Conservation (phyloP, 2,329 filamentous ascomycete species). For the Hypoxylon sp. region DNA sequence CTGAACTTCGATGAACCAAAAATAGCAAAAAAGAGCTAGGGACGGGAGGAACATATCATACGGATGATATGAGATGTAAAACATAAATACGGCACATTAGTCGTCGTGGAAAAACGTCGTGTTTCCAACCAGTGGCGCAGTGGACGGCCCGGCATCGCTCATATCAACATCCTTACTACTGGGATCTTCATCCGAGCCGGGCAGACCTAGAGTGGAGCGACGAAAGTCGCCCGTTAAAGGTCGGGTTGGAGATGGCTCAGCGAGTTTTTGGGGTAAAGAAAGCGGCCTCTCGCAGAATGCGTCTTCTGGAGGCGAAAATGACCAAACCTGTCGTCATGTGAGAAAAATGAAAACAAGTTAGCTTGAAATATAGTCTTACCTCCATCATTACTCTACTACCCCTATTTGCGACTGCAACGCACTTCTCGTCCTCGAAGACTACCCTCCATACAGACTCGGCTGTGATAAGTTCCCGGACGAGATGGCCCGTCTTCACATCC, state of each 20-base stretch:
- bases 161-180: conserved; percentile 67
- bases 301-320: conserved; percentile 89
- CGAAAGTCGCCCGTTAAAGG: conserved; percentile 65
- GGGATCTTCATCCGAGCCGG: conserved; percentile 52
- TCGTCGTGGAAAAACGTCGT: conserved; percentile 68
- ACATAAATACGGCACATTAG: conserved; percentile 34
- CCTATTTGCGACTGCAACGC: conserved; percentile 92
- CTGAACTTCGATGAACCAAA: conserved; percentile 41
- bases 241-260: conserved; percentile 64
- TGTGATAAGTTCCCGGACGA: conserved; percentile 91
- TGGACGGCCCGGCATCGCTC: conserved; percentile 69
- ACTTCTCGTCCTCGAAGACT: conserved; percentile 98
- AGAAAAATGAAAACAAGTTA: conserved; percentile 18
- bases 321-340: conserved; percentile 79
- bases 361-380: conserved; percentile 68
- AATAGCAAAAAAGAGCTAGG: conserved; percentile 35
- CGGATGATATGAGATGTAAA: conserved; percentile 15
- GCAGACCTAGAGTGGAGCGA: conserved; percentile 47
- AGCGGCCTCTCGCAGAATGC: conserved; percentile 67
- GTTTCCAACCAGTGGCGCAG: conserved; percentile 65
- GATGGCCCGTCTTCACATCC: conserved; percentile 91
- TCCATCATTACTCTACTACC: conserved; percentile 95
- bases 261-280: conserved; percentile 64
- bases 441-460: conserved; percentile 98
- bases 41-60: conserved; percentile 19